phyloP scores from a whole-genome alignment of 176 grass and related monocot genomes.

The Carex scoparia region DNA sequence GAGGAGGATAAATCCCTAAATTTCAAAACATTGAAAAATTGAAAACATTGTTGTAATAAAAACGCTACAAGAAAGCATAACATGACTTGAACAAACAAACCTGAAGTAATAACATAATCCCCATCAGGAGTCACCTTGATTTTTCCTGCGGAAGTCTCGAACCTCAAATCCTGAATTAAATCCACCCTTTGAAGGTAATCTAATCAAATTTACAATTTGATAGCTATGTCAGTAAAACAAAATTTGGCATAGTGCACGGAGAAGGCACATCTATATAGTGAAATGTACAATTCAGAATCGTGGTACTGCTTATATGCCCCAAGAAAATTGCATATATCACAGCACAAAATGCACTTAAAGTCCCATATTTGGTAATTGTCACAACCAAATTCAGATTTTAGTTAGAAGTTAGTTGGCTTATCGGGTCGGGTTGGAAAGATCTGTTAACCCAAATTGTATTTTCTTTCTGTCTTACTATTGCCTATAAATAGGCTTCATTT shows the following conservation, averaged over 20 bases:
- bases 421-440: no score
- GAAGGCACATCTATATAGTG: neutral
- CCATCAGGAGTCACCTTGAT: slow-evolving; percentile 67
- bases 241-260: neutral
- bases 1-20: slow-evolving; percentile 84
- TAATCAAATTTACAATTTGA: slow-evolving; percentile 23
- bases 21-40: slow-evolving; percentile 1
- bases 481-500: no score
- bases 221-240: neutral
- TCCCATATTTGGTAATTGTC: neutral
- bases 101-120: slow-evolving; percentile 78
- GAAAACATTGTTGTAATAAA: neutral
- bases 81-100: slow-evolving; percentile 21
- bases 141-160: slow-evolving; percentile 69
- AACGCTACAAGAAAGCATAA: neutral
- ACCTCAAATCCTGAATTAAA: slow-evolving; percentile 80
- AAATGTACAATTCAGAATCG: neutral
- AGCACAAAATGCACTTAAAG: neutral
- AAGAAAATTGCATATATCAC: neutral
- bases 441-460: no score
- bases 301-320: neutral
- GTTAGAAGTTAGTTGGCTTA: no score
- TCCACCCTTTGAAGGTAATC: slow-evolving; percentile 71
- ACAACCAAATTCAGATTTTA: no score
- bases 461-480: no score